Evolutionary conservation across 805 yeast genomes (phyloP), one percentile per base, ranked within the genome.

Genomic region (Barnettozyma sp.): DNA sequence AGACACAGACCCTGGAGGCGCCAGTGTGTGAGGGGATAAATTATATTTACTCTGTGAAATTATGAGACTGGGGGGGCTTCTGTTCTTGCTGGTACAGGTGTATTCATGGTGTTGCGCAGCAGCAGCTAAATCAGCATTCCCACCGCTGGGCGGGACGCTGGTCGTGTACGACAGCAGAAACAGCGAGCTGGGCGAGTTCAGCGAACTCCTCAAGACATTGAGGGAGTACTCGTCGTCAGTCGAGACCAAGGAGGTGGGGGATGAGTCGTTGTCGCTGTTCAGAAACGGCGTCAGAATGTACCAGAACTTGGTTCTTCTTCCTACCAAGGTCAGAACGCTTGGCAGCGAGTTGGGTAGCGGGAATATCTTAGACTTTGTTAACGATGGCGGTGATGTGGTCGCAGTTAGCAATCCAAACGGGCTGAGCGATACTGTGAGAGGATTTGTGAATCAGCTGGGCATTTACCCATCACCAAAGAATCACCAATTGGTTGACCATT

Each of bases 381-480:
- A 58, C 43, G 67, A 63, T 11, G 85, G 90, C 31, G 96, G 96
- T 42, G 82, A 87, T 54, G 55, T 92, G 7, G 50, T 92, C 13
- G 72, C 78, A 11, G 64, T 85, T 11, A 70, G 81, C 0, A 60
- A 70, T 25, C 71, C 78, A 16, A 44, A 49, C 7, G 73, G 71
- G 13, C 51, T 68, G 12, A 74, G 80, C 26, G 84, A 82, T 18
- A 72, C 79, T 14, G 60, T 82, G 22, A 74, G 85, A 41, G 62
- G 71, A 3, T 79, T 82, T 49, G 70, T 85, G 45, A 74, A 77
- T 50, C 86, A 88, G 55, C 60, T 88, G 45, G 98, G 96, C 22
- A 78, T 92, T 34, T 73, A 67, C 50, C 83, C 96, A 39, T 72
- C 92, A 33, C 94, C 95, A 40, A 82, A 76, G 53, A 79, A 76